Conservation (phyloP, 805 yeast genomes). For the Huiozyma sinensis region DNA sequence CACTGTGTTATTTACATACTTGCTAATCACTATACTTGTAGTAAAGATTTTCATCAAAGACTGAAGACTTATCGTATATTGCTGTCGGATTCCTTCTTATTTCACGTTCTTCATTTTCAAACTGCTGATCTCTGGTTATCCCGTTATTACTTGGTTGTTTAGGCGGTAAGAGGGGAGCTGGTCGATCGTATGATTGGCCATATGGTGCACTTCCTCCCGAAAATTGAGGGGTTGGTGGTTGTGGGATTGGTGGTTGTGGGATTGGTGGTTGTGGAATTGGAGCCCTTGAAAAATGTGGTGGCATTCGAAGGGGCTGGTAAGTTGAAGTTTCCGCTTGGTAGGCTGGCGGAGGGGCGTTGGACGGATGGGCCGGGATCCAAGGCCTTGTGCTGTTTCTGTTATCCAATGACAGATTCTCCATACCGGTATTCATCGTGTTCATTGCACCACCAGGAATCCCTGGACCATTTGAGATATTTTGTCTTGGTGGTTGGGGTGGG, state of each 20-base stretch:
- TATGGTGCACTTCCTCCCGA: not conserved
- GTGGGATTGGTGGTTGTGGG: conserved; percentile 1
- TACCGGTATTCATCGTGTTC: not conserved
- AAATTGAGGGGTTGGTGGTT: not conserved
- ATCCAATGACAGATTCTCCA: not conserved
- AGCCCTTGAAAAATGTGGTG: not conserved
- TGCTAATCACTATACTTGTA: conserved; percentile 24
- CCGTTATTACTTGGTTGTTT: conserved; percentile 11
- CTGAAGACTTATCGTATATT: conserved; percentile 42
- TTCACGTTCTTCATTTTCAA: conserved; percentile 16
- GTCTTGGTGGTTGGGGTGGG: conserved; percentile 4
- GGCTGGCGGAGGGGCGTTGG: conserved; percentile 6
- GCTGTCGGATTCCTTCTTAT: conserved; percentile 28
- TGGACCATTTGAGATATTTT: too few relatives aligned
- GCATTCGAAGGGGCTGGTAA: not conserved
- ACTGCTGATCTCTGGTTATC: conserved; percentile 4
- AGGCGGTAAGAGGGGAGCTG: not conserved
- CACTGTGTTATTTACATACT: not conserved
- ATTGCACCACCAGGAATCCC: not conserved
- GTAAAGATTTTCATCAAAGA: conserved; percentile 39
- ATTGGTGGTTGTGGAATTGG: not conserved
- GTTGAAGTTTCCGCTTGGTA: too few relatives aligned
- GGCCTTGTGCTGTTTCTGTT: too few relatives aligned
- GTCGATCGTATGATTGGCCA: not conserved
- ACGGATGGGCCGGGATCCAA: not conserved